These are phyloP conservation scores for Spiromyces aspiralis DNA, from an alignment of 371 early-diverging fungal genomes.

Conservation along the genomic window DNA sequence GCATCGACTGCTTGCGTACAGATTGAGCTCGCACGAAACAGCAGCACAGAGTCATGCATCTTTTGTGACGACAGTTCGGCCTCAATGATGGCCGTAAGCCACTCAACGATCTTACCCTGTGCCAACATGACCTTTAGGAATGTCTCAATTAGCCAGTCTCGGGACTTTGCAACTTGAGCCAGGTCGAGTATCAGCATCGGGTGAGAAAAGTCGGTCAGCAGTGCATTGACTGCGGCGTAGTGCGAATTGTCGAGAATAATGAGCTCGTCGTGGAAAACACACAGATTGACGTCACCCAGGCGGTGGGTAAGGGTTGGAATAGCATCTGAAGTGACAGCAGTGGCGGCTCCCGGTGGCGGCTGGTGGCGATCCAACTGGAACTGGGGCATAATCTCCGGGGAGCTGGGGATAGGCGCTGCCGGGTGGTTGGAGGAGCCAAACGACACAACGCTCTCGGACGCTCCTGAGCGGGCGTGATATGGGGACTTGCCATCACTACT, in stretches of 20 bases:
- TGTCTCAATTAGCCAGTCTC: conserved; percentile 40
- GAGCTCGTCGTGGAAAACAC: conserved; percentile 38
- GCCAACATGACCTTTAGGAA: conserved; percentile 36
- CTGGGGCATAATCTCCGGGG: too few species aligned
- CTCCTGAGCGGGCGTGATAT: too few species aligned
- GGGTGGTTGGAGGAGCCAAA: not conserved
- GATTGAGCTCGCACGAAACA: conserved; percentile 58
- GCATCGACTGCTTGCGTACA: conserved; percentile 63
- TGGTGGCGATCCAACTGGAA: too few species aligned
- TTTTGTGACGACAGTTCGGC: conserved; percentile 33
- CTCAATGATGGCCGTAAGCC: conserved; percentile 40
- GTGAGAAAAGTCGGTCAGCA: conserved; percentile 27
- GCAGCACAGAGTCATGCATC: conserved; percentile 33
- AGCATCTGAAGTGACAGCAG: too few species aligned
- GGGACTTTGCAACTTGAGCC: conserved; percentile 32
- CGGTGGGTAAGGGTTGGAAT: too few species aligned
- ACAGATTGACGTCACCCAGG: conserved; percentile 37
- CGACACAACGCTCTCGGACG: not conserved
- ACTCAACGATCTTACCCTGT: conserved; percentile 26
- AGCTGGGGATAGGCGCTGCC: conserved; percentile 6
- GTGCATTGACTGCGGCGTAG: conserved; percentile 18
- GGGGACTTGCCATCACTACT: too few species aligned
- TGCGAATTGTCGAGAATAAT: conserved; percentile 28
- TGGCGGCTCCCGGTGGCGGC: too few species aligned
- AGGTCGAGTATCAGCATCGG: conserved; percentile 13